A percentile compares a stretch with the other conserved stretches of the same genome.
phyloP scores from a whole-genome alignment of 2,329 filamentous ascomycete species.

The Hypoxylon sp. region DNA sequence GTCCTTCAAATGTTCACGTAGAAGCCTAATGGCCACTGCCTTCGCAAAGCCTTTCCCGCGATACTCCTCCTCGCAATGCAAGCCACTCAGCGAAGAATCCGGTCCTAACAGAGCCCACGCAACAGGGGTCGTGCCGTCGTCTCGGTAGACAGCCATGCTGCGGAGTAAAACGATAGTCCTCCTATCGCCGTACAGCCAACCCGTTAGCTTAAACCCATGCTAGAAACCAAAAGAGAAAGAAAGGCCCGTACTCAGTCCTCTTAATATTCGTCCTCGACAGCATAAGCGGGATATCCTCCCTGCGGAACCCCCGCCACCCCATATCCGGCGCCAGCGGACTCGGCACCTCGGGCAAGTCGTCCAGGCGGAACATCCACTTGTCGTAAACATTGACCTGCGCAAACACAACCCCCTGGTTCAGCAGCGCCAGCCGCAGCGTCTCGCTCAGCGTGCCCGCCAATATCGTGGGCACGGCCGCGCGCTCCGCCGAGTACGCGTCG shows the following conservation, averaged over 20 bases:
- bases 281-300: slow-evolving; percentile 70
- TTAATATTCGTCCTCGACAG: slow-evolving; percentile 69
- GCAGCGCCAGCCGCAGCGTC: slow-evolving; percentile 52
- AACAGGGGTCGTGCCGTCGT: slow-evolving; percentile 65
- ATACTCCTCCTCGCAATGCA: slow-evolving; percentile 73
- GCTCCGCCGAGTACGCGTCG: slow-evolving; percentile 42
- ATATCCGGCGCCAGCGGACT: slow-evolving; percentile 57
- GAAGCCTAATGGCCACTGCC: slow-evolving; percentile 69
- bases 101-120: slow-evolving; percentile 76
- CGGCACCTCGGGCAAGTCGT: slow-evolving; percentile 59
- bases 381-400: slow-evolving; percentile 57
- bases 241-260: slow-evolving; percentile 64
- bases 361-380: slow-evolving; percentile 71
- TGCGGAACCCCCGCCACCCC: slow-evolving; percentile 67
- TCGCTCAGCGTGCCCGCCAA: slow-evolving; percentile 62
- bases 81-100: slow-evolving; percentile 72
- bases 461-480: slow-evolving; percentile 50
- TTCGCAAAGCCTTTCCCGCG: slow-evolving; percentile 76
- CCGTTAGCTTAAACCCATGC: background rate
- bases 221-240: background rate
- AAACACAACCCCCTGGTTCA: slow-evolving; percentile 51
- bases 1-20: slow-evolving; percentile 64
- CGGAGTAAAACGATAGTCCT: slow-evolving; percentile 62
- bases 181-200: slow-evolving; percentile 46
- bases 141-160: slow-evolving; percentile 62